phyloP scores from a whole-genome alignment of 768 basidiomycete species.

The Mrakia blollopis region DNA sequence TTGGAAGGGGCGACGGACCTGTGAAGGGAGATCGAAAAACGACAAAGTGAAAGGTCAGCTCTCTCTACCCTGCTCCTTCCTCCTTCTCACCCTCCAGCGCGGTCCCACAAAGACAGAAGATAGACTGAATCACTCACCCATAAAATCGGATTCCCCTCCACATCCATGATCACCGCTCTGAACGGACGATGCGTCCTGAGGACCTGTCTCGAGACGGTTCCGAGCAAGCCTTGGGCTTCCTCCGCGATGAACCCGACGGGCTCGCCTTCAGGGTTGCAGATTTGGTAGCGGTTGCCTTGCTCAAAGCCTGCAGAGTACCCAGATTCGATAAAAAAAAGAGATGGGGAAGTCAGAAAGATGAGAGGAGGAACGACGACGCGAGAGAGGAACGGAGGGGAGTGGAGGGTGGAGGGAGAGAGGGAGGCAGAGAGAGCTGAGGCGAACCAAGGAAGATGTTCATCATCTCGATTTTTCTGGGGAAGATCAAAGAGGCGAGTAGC shows the following conservation, averaged over 20 bases:
- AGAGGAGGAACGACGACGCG: background rate
- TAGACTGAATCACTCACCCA: constrained; percentile 29
- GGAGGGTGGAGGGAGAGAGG: background rate
- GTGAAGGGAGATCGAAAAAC: background rate
- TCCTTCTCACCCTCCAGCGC: too few relatives aligned
- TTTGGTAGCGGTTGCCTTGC: constrained; percentile 26
- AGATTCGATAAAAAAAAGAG: background rate
- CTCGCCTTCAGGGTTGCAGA: constrained; percentile 13
- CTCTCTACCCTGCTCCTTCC: background rate
- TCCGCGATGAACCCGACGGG: constrained; percentile 29
- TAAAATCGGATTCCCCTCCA: constrained; percentile 24
- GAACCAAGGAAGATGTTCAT: constrained; percentile 23
- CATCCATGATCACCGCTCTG: constrained; percentile 22
- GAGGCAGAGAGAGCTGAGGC: background rate
- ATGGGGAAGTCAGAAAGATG: background rate
- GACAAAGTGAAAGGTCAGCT: background rate
- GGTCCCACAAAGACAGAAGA: too few relatives aligned
- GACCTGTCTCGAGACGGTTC: constrained; percentile 23
- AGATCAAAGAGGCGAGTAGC: background rate
- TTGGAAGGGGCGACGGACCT: constrained; percentile 31
- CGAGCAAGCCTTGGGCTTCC: constrained; percentile 17
- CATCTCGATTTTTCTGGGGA: constrained; percentile 24
- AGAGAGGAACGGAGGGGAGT: background rate
- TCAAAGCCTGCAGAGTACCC: constrained; percentile 18
- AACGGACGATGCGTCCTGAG: constrained; percentile 27